Evolutionary conservation across 1,284 basidiomycete genomes (phyloP).

Genomic region (Omphalotus olearius): DNA sequence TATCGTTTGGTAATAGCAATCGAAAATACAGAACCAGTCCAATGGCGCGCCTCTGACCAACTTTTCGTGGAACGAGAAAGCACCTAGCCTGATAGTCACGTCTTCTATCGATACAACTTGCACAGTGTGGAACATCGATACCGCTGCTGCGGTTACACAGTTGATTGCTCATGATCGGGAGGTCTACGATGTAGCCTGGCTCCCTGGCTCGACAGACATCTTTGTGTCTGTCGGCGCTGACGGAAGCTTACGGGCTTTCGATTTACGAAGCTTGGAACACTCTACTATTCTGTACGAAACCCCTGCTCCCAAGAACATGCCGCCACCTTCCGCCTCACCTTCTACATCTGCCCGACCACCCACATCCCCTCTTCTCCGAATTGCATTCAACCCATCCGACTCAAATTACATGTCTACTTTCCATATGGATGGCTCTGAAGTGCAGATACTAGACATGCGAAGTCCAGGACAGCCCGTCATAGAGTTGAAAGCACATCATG

Average conservation of each 20-base stretch:
- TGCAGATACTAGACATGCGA: conserved; percentile 93
- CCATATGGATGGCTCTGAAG: conserved; percentile 82
- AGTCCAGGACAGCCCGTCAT: conserved; percentile 91
- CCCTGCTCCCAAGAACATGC: conserved; percentile 67
- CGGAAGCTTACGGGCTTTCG: conserved; percentile 94
- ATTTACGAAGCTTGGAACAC: conserved; percentile 93
- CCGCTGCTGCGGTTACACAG: conserved; percentile 93
- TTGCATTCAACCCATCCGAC: conserved; percentile 84
- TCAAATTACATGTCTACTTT: conserved; percentile 93
- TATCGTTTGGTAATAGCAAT: conserved; percentile 50
- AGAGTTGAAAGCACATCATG: conserved; percentile 79
- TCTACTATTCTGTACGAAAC: conserved; percentile 99
- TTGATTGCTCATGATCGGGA: conserved; percentile 98
- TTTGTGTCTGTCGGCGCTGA: conserved; percentile 99
- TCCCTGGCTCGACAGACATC: conserved; percentile 96
- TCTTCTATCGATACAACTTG: conserved; percentile 96
- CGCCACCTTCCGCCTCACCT: conserved; percentile 51
- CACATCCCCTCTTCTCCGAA: conserved; percentile 77
- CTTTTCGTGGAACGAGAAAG: conserved; percentile 93
- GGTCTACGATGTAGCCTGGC: conserved; percentile 97
- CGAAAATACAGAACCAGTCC: conserved; percentile 80
- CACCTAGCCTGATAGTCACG: conserved; percentile 86
- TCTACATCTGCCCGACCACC: conserved; percentile 61
- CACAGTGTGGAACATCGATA: conserved; percentile 97
- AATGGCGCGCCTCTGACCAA: conserved; percentile 88